phyloP scores from a whole-genome alignment of 371 early-diverging fungal genomes.

The Haplosporangium sp. region DNA sequence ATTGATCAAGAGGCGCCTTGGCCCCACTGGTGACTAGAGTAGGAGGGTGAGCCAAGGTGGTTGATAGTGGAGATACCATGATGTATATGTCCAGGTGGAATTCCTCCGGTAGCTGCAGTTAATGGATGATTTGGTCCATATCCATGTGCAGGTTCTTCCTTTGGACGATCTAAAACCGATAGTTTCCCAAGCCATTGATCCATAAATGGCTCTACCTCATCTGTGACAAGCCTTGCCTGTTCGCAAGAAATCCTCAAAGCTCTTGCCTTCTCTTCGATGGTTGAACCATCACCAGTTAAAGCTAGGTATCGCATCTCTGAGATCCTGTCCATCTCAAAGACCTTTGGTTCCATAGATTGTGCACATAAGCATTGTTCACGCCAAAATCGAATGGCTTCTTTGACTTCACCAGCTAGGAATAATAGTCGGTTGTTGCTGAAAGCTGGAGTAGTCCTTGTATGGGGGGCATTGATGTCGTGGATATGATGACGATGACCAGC shows the following conservation, averaged over 20 bases:
- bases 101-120: slow-evolving; percentile 1
- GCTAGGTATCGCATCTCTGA: slow-evolving; percentile 30
- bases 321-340: slow-evolving; percentile 42
- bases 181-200: slow-evolving; percentile 34
- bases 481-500: neutral
- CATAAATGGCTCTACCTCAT: slow-evolving; percentile 32
- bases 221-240: slow-evolving; percentile 35
- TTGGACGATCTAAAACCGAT: slow-evolving; percentile 31
- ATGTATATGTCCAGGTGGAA: slow-evolving; percentile 13
- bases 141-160: slow-evolving; percentile 29
- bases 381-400: slow-evolving; percentile 52
- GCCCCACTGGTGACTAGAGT: slow-evolving; percentile 41
- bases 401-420: slow-evolving; percentile 40
- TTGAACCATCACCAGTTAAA: slow-evolving; percentile 26
- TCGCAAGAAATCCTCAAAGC: slow-evolving; percentile 35
- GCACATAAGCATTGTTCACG: slow-evolving; percentile 40
- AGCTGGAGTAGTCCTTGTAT: neutral
- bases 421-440: slow-evolving; percentile 42
- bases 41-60: slow-evolving; percentile 32
- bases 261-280: slow-evolving; percentile 39
- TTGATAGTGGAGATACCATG: slow-evolving; percentile 15
- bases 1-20: slow-evolving; percentile 19
- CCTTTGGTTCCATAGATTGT: slow-evolving; percentile 32
- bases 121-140: slow-evolving; percentile 8
- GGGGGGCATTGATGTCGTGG: neutral